Percentiles rank a stretch among this genome's conserved stretches.
Evolutionary conservation across 768 basidiomycete genomes (phyloP).

Genomic region (Paxillus involutus): DNA sequence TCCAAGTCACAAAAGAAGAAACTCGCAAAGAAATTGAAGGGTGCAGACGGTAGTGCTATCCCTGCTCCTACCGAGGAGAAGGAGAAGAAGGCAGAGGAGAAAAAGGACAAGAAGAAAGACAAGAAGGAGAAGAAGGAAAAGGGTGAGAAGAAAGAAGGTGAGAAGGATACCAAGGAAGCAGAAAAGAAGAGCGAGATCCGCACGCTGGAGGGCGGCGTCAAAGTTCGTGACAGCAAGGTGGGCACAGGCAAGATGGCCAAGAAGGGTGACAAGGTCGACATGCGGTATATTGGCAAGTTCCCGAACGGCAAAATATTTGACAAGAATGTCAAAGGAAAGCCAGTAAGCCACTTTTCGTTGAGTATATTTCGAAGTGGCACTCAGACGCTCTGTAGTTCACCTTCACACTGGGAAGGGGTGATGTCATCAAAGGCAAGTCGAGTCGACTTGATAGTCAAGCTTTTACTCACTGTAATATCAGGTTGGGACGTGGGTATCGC

Average conservation of each 20-base stretch:
- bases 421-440: conserved; percentile 84
- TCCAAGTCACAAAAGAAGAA: conserved; percentile 61
- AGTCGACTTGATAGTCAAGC: neutral
- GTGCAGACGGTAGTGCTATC: conserved; percentile 47
- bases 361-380: neutral
- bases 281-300: conserved; percentile 95
- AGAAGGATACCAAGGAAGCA: conserved; percentile 26
- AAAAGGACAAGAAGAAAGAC: conserved; percentile 36
- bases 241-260: conserved; percentile 88
- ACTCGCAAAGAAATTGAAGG: conserved; percentile 73
- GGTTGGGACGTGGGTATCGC: conserved; percentile 91
- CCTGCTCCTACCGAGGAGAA: conserved; percentile 24
- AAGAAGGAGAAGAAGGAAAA: conserved; percentile 36
- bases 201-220: conserved; percentile 67
- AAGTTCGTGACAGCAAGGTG: conserved; percentile 71
- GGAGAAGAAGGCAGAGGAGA: conserved; percentile 30
- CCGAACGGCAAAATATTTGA: conserved; percentile 75
- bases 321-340: conserved; percentile 80
- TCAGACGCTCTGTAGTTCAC: conserved; percentile 47
- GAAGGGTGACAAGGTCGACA: conserved; percentile 75
- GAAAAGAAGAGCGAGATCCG: conserved; percentile 25
- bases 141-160: conserved; percentile 29
- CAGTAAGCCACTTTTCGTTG: conserved; percentile 49
- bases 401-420: conserved; percentile 80
- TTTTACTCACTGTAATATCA: conserved; percentile 23